Conservation (phyloP, 495 filamentous ascomycete species). For the Penicillium alfredii region DNA sequence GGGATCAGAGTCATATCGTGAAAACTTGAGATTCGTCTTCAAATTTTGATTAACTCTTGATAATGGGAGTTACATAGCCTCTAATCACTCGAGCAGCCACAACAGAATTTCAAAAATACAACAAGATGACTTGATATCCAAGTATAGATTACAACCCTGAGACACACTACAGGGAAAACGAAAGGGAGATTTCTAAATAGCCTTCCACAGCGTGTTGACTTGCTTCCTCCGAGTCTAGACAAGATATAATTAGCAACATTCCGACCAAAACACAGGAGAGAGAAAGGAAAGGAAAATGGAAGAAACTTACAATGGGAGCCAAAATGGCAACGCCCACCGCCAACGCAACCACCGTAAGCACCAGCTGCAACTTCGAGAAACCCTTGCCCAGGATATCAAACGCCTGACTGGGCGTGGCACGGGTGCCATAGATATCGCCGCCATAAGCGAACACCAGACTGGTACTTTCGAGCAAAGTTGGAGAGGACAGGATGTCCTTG, state of each 20-base stretch:
- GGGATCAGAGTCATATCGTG: no score
- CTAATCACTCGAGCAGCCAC: no score
- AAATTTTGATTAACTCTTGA: no score
- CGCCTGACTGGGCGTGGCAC: conserved; percentile 73
- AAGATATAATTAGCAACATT: conserved; percentile 11
- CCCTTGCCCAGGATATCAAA: conserved; percentile 92
- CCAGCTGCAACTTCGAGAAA: conserved; percentile 82
- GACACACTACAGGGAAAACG: no score
- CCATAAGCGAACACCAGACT: conserved; percentile 88
- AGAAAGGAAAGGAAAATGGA: neutral
- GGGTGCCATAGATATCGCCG: conserved; percentile 76
- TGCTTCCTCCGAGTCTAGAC: conserved; percentile 38
- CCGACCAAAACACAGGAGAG: neutral
- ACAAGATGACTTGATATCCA: no score
- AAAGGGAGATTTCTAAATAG: conserved; percentile 4
- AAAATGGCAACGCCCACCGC: conserved; percentile 65
- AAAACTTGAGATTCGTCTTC: no score
- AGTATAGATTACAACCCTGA: no score
- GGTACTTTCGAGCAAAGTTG: conserved; percentile 86
- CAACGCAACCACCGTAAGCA: conserved; percentile 75
- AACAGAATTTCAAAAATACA: no score
- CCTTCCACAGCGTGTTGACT: conserved; percentile 39
- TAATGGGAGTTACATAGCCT: no score
- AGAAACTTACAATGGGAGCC: conserved; percentile 71
- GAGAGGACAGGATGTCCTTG: conserved; percentile 60